Conservation (phyloP, 441 rosid species). For the Euphorbia celastroides region DNA sequence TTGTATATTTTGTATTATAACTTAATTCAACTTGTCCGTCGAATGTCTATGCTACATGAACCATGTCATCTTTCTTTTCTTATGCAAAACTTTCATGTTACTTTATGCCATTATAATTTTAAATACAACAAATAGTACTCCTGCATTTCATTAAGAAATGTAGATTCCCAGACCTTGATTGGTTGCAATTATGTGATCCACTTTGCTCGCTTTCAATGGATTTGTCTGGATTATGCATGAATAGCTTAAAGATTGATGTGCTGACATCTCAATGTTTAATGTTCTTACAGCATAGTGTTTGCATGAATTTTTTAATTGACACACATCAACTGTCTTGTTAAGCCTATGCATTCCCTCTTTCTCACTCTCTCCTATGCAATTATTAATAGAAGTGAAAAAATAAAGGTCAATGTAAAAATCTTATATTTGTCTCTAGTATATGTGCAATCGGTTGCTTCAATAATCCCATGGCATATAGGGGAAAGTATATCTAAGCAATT, state of each 20-base stretch:
- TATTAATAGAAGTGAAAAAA: too few species aligned
- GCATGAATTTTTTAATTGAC: not conserved
- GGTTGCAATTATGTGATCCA: not conserved
- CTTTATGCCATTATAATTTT: not conserved
- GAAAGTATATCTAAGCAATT: not conserved
- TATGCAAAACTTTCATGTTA: not conserved
- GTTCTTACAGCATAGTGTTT: not conserved
- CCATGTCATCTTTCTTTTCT: not conserved
- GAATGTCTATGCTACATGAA: not conserved
- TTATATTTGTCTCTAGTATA: not conserved
- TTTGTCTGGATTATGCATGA: not conserved
- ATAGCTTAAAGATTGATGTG: not conserved
- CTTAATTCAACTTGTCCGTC: not conserved
- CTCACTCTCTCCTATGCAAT: not conserved
- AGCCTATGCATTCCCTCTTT: not conserved
- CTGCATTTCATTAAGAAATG: not conserved
- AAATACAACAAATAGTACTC: not conserved
- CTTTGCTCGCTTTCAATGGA: not conserved
- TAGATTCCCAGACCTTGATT: not conserved
- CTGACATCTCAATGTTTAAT: not conserved
- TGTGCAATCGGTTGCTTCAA: not conserved
- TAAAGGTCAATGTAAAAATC: too few species aligned
- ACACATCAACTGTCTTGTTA: not conserved
- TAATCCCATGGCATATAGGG: not conserved
- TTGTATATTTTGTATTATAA: slow-evolving; percentile 15